Percentiles rank a stretch among this genome's conserved stretches.
Evolutionary conservation across 805 yeast species (phyloP).

Genomic region (Metschnikowia koreensis): DNA sequence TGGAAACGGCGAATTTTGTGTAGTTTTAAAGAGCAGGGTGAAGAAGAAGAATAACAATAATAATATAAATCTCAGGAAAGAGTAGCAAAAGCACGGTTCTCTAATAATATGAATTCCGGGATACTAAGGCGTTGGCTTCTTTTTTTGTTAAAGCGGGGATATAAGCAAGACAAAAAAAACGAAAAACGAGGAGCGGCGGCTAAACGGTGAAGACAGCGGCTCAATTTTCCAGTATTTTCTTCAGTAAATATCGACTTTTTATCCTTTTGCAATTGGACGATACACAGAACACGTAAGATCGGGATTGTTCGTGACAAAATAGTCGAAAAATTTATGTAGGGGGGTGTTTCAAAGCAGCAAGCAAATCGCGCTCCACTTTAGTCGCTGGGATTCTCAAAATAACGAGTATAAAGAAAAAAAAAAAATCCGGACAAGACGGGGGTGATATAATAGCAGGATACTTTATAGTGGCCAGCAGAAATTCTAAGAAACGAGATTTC

Average conservation of each 20-base stretch:
- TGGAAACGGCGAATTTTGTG: constrained; percentile 19
- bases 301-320: neutral
- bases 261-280: neutral
- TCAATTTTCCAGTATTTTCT: too few species aligned
- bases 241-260: neutral
- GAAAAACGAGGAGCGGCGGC: neutral
- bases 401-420: neutral
- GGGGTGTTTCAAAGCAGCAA: neutral
- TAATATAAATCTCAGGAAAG: neutral
- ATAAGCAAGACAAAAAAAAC: too few species aligned
- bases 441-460: too few species aligned
- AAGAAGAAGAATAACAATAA: neutral
- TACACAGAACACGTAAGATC: neutral
- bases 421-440: neutral
- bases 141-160: too few species aligned
- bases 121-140: too few species aligned
- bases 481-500: neutral
- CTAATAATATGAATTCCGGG: too few species aligned
- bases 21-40: neutral
- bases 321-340: neutral
- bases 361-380: neutral
- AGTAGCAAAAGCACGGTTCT: neutral
- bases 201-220: too few species aligned
- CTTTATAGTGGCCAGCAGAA: neutral
- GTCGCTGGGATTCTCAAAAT: neutral